Evolutionary conservation across 176 grass and related monocot species (phyloP), one percentile per base, ranked within the genome.

Genomic region (Eragrostis curvula): DNA sequence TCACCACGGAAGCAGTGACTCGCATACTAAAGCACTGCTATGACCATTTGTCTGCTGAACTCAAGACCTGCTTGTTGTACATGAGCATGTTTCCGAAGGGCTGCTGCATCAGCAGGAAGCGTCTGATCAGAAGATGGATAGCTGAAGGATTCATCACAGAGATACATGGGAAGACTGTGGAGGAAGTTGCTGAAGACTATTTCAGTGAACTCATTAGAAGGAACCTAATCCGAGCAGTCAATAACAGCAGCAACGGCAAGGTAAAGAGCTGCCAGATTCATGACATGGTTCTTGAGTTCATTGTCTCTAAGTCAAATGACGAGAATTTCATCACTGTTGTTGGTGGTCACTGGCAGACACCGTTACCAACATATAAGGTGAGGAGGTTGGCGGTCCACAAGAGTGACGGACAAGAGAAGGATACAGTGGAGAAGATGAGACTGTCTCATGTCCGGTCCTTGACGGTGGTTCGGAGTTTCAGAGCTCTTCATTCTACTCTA

Each of bases 271-370:
- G 42, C 9, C 40, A 74, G 32, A 30, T 87, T 20, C 85, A 87
- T 69, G 85, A 80, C 11, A 81, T 87, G 85, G 71, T 87, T 5
- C 85, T 87, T 8, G 48, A 87, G 28, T 41, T 74, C 30, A 87
- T 87, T 41, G 24, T 87, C 0, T 48, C 14, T 49, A 80, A 75
- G 15, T 81, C 85, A 76, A 87, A 27, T 2, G n/a, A 70, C 0
- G 85, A 87, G 27, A 87, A 87, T 69, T 87, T 87, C 61, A 66
- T 87, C 12, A 27, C 77, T 0, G 25, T 87, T 0, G 41, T 80
- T 9, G 85, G 85, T 21, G 85, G 77, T 0, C 85, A 81, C 14
- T 81, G 73, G 73, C 51, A 74, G 18, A 80, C 85, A 3, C 68
- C 77, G 7, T 25, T 81, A 28, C 77, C 69, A 42, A 43, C 9